Conservation (phyloP, 78 protist genomes). For the Anaeramoeba flamelloides region DNA sequence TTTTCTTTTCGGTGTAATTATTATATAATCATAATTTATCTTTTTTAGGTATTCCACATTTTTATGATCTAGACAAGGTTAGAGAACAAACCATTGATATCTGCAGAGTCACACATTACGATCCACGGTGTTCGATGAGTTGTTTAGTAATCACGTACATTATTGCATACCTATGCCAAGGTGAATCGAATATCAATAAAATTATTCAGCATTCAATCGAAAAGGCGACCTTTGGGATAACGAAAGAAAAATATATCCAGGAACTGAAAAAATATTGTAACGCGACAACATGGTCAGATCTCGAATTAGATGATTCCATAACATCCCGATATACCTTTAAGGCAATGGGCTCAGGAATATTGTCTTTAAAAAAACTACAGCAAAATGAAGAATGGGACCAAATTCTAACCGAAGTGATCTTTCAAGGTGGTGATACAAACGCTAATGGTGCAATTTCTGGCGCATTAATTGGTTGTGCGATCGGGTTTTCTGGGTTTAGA, state of each 20-base stretch:
- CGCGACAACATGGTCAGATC: neutral
- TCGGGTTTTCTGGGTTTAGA: neutral
- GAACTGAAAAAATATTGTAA: neutral
- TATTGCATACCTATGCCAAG: neutral
- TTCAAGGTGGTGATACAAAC: neutral
- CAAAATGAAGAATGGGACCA: neutral
- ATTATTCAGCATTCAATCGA: neutral
- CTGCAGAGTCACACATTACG: neutral
- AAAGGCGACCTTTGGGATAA: too few relatives aligned
- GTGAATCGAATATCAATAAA: neutral
- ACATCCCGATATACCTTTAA: neutral
- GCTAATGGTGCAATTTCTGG: slow-evolving; percentile 2
- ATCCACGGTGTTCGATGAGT: neutral
- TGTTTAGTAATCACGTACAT: neutral
- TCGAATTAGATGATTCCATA: neutral
- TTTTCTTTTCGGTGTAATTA: too few relatives aligned
- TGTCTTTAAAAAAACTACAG: neutral
- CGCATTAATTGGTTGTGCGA: neutral
- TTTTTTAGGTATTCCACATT: neutral
- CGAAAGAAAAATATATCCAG: neutral
- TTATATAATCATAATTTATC: too few relatives aligned
- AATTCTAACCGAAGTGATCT: neutral
- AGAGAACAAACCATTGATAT: neutral
- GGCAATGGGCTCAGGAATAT: neutral
- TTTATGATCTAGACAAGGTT: neutral